A percentile compares a stretch with the other conserved stretches of the same genome.
Conservation (phyloP, 371 early-diverging fungal genomes). For the Mortierella sp. region DNA sequence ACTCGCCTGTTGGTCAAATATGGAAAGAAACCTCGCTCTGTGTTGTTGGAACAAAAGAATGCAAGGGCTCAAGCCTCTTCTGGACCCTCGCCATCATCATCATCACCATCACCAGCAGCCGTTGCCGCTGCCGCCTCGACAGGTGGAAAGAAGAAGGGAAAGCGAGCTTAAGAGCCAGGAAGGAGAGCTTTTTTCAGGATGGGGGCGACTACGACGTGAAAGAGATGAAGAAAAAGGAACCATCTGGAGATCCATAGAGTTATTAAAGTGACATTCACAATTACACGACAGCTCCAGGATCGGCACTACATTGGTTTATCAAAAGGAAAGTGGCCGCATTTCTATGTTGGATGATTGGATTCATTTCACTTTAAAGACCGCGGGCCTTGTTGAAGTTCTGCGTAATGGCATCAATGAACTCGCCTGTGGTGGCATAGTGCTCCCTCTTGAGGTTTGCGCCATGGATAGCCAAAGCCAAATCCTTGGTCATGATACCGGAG, state of each 20-base stretch:
- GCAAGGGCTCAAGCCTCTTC: slow-evolving; percentile 10
- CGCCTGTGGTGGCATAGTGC: slow-evolving; percentile 80
- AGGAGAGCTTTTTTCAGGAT: no score
- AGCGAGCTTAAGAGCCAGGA: no score
- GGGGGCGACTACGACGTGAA: no score
- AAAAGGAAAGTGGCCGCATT: no score
- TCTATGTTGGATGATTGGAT: no score
- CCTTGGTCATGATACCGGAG: slow-evolving; percentile 91
- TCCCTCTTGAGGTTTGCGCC: slow-evolving; percentile 76
- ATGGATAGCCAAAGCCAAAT: slow-evolving; percentile 90
- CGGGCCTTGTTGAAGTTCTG: slow-evolving; percentile 58
- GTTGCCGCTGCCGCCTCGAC: slow-evolving; percentile 11
- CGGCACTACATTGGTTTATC: no score
- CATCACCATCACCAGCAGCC: slow-evolving; percentile 13
- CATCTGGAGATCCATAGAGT: no score
- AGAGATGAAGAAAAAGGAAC: no score
- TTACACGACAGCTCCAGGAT: no score
- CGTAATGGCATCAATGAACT: slow-evolving; percentile 79
- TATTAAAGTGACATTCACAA: no score
- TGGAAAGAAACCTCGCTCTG: slow-evolving; percentile 60
- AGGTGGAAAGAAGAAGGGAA: slow-evolving; percentile 44
- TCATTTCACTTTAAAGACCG: no score
- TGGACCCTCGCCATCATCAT: slow-evolving; percentile 4
- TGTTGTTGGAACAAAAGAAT: slow-evolving; percentile 37
- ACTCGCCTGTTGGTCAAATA: slow-evolving; percentile 83